These are phyloP conservation scores for Populus pruinosa DNA, from an alignment of 345 rosid species.

Conservation along the genomic window DNA sequence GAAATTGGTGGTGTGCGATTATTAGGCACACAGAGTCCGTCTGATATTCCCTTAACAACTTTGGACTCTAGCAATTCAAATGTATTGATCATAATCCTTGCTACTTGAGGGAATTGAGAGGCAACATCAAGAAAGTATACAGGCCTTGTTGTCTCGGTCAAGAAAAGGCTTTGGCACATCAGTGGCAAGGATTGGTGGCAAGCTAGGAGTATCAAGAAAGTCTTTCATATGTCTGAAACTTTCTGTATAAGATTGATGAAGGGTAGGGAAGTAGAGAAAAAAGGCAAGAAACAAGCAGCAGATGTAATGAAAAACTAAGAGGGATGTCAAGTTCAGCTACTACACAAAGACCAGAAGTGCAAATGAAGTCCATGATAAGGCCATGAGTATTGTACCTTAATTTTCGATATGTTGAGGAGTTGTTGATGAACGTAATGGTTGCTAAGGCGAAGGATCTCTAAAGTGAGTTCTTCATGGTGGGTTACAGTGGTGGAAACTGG, in stretches of 20 bases:
- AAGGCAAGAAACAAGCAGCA: slow-evolving; percentile 5
- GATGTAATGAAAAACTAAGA: slow-evolving; percentile 12
- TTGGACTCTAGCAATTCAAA: slow-evolving; percentile 49
- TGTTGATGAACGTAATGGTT: slow-evolving; percentile 18
- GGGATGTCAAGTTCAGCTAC: slow-evolving; percentile 17
- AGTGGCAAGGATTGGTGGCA: slow-evolving; percentile 13
- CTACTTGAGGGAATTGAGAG: not conserved
- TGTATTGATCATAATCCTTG: slow-evolving; percentile 52
- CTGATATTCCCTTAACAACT: slow-evolving; percentile 31
- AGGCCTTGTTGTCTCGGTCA: slow-evolving; percentile 16
- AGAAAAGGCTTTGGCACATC: slow-evolving; percentile 15
- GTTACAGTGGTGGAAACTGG: not conserved
- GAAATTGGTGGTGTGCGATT: slow-evolving; percentile 34
- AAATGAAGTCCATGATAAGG: slow-evolving; percentile 25
- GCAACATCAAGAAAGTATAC: slow-evolving; percentile 7
- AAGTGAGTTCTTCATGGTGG: not conserved
- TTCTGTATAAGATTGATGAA: not conserved
- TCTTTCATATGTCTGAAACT: slow-evolving; percentile 15
- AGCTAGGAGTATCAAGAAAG: slow-evolving; percentile 21
- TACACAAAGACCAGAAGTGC: slow-evolving; percentile 7
- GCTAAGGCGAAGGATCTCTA: slow-evolving; percentile 5
- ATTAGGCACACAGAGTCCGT: slow-evolving; percentile 37
- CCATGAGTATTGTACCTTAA: slow-evolving; percentile 1
- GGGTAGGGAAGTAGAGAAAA: slow-evolving; percentile 6
- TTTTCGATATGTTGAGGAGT: slow-evolving; percentile 5